Conservation (phyloP, 345 rosid genomes). For the Raphanus sativus region DNA sequence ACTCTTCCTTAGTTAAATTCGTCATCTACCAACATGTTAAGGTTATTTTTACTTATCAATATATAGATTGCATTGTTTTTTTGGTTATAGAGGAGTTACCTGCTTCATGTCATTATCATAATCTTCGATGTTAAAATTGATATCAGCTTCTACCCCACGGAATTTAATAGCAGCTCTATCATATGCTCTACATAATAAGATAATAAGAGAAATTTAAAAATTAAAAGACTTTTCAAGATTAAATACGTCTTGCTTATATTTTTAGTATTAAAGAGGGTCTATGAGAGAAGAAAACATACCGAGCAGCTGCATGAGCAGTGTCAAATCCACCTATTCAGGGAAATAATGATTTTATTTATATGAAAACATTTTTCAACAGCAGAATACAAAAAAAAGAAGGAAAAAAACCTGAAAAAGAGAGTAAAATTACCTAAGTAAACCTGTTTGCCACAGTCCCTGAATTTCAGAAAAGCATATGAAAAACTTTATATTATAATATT, state of each 20-base stretch:
- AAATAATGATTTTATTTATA: neutral
- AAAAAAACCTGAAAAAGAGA: neutral
- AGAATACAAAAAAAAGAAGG: neutral
- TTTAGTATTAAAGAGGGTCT: neutral
- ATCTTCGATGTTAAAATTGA: conserved; percentile 83
- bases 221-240: neutral
- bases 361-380: neutral
- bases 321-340: conserved; percentile 91
- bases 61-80: neutral
- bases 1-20: conserved; percentile 88
- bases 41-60: neutral
- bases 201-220: conserved; percentile 2
- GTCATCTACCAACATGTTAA: conserved; percentile 51
- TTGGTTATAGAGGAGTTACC: conserved; percentile 38
- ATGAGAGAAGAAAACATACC: conserved; percentile 45
- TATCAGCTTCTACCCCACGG: conserved; percentile 94
- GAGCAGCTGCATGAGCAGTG: conserved; percentile 99
- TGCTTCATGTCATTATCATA: conserved; percentile 93
- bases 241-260: neutral
- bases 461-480: conserved; percentile 17
- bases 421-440: conserved; percentile 78
- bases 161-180: conserved; percentile 99
- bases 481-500: neutral
- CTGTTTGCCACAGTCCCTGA: conserved; percentile 99
- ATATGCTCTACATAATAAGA: conserved; percentile 70